These are phyloP conservation scores for Bolboschoenoplectus hybrid DNA, from an alignment of 202 grass and related monocot genomes.

Conservation along the genomic window DNA sequence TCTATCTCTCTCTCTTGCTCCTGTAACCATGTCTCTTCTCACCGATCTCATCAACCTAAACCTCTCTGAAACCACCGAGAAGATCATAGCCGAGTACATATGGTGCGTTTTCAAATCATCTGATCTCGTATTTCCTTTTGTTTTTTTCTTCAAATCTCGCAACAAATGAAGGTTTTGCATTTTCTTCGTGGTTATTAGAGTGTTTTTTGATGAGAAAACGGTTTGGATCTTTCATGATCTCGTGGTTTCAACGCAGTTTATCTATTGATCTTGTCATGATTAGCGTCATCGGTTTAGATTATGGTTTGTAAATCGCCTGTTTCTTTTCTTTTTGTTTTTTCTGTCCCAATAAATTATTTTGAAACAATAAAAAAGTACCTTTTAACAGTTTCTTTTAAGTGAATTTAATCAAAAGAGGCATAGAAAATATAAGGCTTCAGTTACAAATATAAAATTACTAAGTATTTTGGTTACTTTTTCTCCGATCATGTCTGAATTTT, in stretches of 20 bases:
- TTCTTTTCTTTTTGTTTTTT: not conserved
- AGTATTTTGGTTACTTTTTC: not conserved
- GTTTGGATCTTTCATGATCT: slow-evolving; percentile 21
- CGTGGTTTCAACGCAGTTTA: not conserved
- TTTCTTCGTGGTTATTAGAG: not conserved
- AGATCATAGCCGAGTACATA: slow-evolving; percentile 99
- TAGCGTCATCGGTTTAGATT: not conserved
- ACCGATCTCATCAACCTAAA: slow-evolving; percentile 88
- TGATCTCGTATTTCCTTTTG: not conserved
- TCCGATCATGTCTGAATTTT: slow-evolving; percentile 28
- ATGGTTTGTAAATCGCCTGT: not conserved
- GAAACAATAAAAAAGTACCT: not conserved
- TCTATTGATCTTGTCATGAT: not conserved
- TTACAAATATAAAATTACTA: not conserved
- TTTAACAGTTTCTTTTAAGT: not conserved
- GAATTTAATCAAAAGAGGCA: not conserved
- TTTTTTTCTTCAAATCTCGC: not conserved
- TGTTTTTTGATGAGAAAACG: not conserved
- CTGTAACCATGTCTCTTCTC: slow-evolving; percentile 71
- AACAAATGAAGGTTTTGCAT: too few species aligned
- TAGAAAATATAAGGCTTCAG: not conserved
- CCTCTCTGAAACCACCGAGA: slow-evolving; percentile 74
- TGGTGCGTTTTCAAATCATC: slow-evolving; percentile 53
- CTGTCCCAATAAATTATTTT: not conserved
- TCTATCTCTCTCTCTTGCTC: slow-evolving; percentile 1